These are phyloP conservation scores for Coleophoma crateriformis DNA, from an alignment of 2,329 filamentous ascomycete genomes.

Conservation along the genomic window DNA sequence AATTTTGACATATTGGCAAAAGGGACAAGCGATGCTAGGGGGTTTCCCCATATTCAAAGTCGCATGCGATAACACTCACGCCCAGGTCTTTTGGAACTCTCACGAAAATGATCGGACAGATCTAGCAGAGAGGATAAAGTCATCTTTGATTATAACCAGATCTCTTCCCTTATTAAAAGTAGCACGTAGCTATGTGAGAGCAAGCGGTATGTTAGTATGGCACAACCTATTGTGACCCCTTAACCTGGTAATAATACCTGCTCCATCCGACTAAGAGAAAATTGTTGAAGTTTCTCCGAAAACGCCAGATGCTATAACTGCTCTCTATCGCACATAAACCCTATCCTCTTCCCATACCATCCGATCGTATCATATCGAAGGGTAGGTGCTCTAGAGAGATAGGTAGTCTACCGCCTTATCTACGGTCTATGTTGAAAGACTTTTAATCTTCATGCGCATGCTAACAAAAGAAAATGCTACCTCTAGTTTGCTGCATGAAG, in stretches of 20 bases:
- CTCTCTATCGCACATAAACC: conserved; percentile 17
- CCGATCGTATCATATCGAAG: background rate
- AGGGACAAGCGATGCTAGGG: too few relatives aligned
- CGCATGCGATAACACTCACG: too few relatives aligned
- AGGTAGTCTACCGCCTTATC: conserved; percentile 16
- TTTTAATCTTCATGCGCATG: conserved; percentile 21
- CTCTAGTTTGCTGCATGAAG: conserved; percentile 1
- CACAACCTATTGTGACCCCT: background rate
- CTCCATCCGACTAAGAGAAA: conserved; percentile 20
- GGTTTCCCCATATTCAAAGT: too few relatives aligned
- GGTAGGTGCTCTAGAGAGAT: background rate
- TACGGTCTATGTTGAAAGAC: conserved; percentile 32
- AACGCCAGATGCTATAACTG: conserved; percentile 27
- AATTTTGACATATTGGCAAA: too few relatives aligned
- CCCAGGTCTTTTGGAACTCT: too few relatives aligned
- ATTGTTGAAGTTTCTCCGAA: conserved; percentile 29
- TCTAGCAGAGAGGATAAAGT: too few relatives aligned
- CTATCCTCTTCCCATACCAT: conserved; percentile 4
- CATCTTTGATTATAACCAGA: too few relatives aligned
- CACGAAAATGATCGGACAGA: too few relatives aligned
- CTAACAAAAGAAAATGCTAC: conserved; percentile 1
- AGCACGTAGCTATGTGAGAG: conserved; percentile 1
- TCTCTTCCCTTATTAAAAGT: background rate
- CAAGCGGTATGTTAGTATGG: too few relatives aligned
- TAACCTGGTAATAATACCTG: too few relatives aligned